These are phyloP conservation scores for Coniochaeta pulveracea DNA, from an alignment of 2,329 filamentous ascomycete genomes.

Conservation along the genomic window DNA sequence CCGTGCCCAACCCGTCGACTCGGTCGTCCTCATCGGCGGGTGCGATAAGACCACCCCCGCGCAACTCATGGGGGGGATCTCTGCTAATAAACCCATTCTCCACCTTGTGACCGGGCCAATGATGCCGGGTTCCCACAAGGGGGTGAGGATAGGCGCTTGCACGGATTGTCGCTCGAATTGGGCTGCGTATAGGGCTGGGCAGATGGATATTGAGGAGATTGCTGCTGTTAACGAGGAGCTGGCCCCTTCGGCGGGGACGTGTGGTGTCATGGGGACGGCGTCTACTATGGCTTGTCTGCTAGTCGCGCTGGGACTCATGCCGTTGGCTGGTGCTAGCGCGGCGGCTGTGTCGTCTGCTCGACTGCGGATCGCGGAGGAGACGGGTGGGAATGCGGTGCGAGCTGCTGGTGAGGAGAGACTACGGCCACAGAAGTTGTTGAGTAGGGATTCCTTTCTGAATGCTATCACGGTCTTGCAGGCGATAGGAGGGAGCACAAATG, in stretches of 20 bases:
- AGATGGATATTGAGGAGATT: constrained; percentile 62
- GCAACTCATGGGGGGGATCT: constrained; percentile 66
- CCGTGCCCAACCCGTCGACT: constrained; percentile 57
- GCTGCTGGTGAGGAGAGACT: constrained; percentile 51
- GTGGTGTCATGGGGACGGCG: constrained; percentile 85
- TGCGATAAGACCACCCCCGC: constrained; percentile 68
- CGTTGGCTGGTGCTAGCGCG: constrained; percentile 66
- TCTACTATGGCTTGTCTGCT: constrained; percentile 83
- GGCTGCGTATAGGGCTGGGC: constrained; percentile 55
- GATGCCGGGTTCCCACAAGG: constrained; percentile 59
- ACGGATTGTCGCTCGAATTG: constrained; percentile 67
- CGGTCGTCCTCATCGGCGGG: constrained; percentile 56
- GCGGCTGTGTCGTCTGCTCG: constrained; percentile 70
- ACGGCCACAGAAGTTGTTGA: constrained; percentile 58
- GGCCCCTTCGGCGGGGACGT: constrained; percentile 66
- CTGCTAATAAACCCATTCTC: constrained; percentile 60
- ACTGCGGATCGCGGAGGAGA: constrained; percentile 70
- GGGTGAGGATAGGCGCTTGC: constrained; percentile 57
- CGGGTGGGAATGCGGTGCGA: constrained; percentile 55
- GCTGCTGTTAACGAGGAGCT: constrained; percentile 60
- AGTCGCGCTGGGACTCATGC: constrained; percentile 70
- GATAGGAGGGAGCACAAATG: constrained; percentile 76
- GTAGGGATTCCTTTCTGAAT: constrained; percentile 69
- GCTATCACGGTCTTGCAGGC: constrained; percentile 80
- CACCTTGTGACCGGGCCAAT: constrained; percentile 63